Evolutionary conservation across 345 rosid genomes (phyloP), one percentile per base, ranked within the genome.

Genomic region (Hibiscus tridactylites): DNA sequence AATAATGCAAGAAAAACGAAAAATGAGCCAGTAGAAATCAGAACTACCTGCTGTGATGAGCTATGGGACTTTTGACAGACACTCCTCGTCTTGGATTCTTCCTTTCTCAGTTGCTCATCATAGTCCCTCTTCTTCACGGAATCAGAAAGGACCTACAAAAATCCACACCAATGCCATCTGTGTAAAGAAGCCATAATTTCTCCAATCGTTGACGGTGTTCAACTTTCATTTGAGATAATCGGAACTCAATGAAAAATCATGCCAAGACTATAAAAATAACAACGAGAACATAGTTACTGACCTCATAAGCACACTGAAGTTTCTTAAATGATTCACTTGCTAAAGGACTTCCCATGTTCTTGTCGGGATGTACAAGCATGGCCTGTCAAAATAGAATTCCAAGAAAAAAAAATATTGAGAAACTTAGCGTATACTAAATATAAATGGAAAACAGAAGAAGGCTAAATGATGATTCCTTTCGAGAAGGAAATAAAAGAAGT

Each of bases 311-410:
- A 81, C 94, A 86, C 68, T 92, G 98, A 76, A 95, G 89, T 85
- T 92, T 95, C 88, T 95, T 95, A 80, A 96, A 96, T 21, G 99
- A 92, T 78, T 96, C 99, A 76, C 99, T 92, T 33, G 98, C 98
- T 44, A 85, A 76, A 56, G 94, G 83, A 82, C 87, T 96, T 75
- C 99, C 98, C 97, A 86, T 87, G 73, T 96, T 96, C 79, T 96
- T 96, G 83, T 95, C 99, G 5, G 99, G 99, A 89, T 96, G 99
- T 65, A 96, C 99, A 82, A 92, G 85, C 98, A 89, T 95, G 70
- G 99, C 99, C 99, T 95, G 71, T 77, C 81, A 82, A 58, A 60
- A 74, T 26, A 71, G 47, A 65, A 64, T n/a, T 26, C 57, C 56
- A 53, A 28, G 50, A 68, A 61, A 65, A 37, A 35, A 56, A 58